Evolutionary conservation across 225 moss, liverwort and hornwort species (phyloP).

Genomic region (Lunularia cruciata): DNA sequence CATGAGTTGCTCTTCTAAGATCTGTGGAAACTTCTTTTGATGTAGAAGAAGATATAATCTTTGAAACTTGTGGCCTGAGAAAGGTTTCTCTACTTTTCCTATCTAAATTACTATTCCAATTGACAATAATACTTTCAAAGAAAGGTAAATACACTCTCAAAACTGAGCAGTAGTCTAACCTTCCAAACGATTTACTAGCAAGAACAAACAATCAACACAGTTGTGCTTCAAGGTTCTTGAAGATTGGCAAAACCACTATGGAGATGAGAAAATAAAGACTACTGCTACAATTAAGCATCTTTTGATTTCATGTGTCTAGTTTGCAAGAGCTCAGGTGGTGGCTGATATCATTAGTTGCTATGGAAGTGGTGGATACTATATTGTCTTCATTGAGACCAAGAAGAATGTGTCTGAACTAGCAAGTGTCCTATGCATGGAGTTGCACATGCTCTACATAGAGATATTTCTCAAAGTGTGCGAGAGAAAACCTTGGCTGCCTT

Average conservation of each 20-base stretch:
- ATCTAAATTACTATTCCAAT: too few species aligned
- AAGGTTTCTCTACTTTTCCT: too few species aligned
- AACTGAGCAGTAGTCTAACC: too few species aligned
- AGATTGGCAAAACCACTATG: constrained; percentile 64
- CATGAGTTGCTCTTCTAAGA: too few species aligned
- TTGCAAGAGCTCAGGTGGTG: constrained; percentile 68
- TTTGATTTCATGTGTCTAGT: constrained; percentile 69
- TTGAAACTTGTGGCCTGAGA: too few species aligned
- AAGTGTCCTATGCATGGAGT: constrained; percentile 44
- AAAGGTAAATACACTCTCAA: too few species aligned
- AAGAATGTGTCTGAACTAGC: constrained; percentile 60
- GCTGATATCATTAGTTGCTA: constrained; percentile 95
- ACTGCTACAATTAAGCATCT: constrained; percentile 84
- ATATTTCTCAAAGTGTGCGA: constrained; percentile 68
- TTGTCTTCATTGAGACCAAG: constrained; percentile 92
- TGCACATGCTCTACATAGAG: constrained; percentile 76
- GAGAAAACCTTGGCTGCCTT: constrained; percentile 84
- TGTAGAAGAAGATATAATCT: too few species aligned
- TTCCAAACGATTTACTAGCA: too few species aligned
- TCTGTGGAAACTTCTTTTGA: too few species aligned
- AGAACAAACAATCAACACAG: too few species aligned
- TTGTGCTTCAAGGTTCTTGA: constrained; percentile 78
- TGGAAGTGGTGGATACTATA: constrained; percentile 74
- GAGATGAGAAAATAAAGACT: constrained; percentile 95
- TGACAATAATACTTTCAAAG: too few species aligned